Evolutionary conservation across 2,329 filamentous ascomycete species (phyloP).

Genomic region (Fusarium goolgardi): DNA sequence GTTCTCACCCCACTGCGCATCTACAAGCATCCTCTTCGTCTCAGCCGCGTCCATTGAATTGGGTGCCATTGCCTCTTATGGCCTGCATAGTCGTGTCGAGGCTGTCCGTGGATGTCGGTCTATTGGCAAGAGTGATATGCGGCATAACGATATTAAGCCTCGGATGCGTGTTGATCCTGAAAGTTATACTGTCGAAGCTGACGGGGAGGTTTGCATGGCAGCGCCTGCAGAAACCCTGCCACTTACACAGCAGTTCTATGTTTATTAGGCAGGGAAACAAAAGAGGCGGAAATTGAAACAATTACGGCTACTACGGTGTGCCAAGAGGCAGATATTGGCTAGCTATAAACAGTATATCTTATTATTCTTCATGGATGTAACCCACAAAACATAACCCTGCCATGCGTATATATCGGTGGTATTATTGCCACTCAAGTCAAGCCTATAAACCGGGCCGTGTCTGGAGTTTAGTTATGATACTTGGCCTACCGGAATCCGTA

Average conservation of each 20-base stretch:
- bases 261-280: constrained; percentile 66
- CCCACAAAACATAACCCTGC: constrained; percentile 1
- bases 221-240: constrained; percentile 78
- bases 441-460: constrained; percentile 6
- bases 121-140: constrained; percentile 89
- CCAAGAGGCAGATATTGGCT: constrained; percentile 1
- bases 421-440: constrained; percentile 1
- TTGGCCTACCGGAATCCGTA: background rate
- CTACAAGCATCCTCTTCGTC: constrained; percentile 84
- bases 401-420: background rate
- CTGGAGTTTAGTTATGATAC: constrained; percentile 10
- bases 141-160: constrained; percentile 84
- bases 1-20: constrained; percentile 81
- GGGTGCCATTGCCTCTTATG: constrained; percentile 77
- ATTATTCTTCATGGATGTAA: constrained; percentile 10
- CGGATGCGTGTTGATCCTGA: constrained; percentile 93
- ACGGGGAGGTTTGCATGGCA: constrained; percentile 78
- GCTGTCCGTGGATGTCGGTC: constrained; percentile 79
- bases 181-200: constrained; percentile 87
- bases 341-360: background rate
- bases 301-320: background rate
- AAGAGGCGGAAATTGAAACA: background rate
- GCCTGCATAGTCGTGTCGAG: constrained; percentile 82
- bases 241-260: constrained; percentile 80
- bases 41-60: constrained; percentile 75